Evolutionary conservation across 306 rosid genomes (phyloP).

Genomic region (Cicer pinnatifidum): DNA sequence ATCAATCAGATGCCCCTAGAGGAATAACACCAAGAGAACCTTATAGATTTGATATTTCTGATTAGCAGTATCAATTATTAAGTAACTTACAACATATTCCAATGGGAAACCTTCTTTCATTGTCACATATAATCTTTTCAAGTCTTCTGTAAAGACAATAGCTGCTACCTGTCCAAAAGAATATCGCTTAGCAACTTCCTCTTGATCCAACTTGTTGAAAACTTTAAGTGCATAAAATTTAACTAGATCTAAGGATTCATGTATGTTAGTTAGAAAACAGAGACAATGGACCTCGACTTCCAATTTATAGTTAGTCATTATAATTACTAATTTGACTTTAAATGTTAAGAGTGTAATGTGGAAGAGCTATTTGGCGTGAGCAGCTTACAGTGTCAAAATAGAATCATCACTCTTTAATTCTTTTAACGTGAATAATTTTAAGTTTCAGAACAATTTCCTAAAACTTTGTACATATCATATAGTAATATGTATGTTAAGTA

Average conservation of each 20-base stretch:
- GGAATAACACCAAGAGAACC: constrained; percentile 33
- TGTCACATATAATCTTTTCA: constrained; percentile 79
- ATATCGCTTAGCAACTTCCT: constrained; percentile 47
- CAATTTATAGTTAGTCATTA: constrained; percentile 20
- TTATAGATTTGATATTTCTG: constrained; percentile 41
- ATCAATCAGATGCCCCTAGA: constrained; percentile 30
- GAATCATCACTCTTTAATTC: background rate
- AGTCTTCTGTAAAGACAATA: constrained; percentile 82
- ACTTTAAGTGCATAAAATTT: constrained; percentile 32
- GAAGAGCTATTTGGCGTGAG: background rate
- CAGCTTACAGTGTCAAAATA: background rate
- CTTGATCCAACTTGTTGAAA: constrained; percentile 34
- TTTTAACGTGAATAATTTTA: no score
- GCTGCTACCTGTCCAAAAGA: constrained; percentile 85
- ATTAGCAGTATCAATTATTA: constrained; percentile 37
- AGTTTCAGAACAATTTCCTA: background rate
- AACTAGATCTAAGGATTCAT: constrained; percentile 31
- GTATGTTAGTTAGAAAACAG: constrained; percentile 23
- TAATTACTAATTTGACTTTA: constrained; percentile 37
- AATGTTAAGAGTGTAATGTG: background rate
- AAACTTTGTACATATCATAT: background rate
- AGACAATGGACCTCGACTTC: background rate
- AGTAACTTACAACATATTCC: constrained; percentile 82
- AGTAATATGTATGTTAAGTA: background rate
- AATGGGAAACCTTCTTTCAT: constrained; percentile 98